A percentile compares a stretch with the other conserved stretches of the same genome.
Evolutionary conservation across 2,329 filamentous ascomycete genomes (phyloP).

Genomic region (Fusarium torreyae): DNA sequence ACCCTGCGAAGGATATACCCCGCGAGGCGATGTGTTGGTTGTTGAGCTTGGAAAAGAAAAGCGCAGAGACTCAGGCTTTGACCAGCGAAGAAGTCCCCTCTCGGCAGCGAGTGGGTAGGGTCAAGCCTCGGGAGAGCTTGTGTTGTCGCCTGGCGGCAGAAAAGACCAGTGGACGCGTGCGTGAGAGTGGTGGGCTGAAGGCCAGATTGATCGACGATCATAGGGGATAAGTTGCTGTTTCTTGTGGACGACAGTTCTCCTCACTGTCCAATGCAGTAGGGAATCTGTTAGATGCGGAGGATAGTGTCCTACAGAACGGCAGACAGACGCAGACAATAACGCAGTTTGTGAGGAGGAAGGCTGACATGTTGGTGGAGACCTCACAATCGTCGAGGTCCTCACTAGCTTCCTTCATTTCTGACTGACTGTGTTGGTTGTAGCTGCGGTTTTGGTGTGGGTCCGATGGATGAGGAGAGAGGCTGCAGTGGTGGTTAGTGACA

Average conservation of each 20-base stretch:
- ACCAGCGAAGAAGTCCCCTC: constrained; percentile 42
- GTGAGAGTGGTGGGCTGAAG: constrained; percentile 55
- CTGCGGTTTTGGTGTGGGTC: constrained; percentile 42
- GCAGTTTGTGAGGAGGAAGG: constrained; percentile 17
- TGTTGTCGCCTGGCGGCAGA: constrained; percentile 45
- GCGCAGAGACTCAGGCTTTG: constrained; percentile 50
- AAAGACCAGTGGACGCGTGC: constrained; percentile 51
- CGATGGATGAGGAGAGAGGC: constrained; percentile 48
- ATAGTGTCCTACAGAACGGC: constrained; percentile 41
- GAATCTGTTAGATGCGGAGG: constrained; percentile 35
- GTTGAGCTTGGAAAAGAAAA: constrained; percentile 54
- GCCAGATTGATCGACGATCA: constrained; percentile 50
- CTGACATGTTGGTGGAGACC: constrained; percentile 10
- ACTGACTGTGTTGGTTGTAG: constrained; percentile 39
- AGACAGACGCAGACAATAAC: constrained; percentile 36
- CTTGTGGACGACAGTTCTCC: constrained; percentile 33
- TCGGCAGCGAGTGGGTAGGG: constrained; percentile 37
- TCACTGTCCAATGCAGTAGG: constrained; percentile 3
- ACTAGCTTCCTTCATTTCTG: constrained; percentile 20
- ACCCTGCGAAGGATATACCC: constrained; percentile 61
- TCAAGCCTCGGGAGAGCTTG: constrained; percentile 48
- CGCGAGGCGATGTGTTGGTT: constrained; percentile 57
- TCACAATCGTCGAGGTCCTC: constrained; percentile 23
- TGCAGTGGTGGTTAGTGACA: constrained; percentile 47
- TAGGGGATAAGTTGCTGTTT: constrained; percentile 48